phyloP scores from a whole-genome alignment of 805 yeast species.

The Teunomyces aglyptinius region DNA sequence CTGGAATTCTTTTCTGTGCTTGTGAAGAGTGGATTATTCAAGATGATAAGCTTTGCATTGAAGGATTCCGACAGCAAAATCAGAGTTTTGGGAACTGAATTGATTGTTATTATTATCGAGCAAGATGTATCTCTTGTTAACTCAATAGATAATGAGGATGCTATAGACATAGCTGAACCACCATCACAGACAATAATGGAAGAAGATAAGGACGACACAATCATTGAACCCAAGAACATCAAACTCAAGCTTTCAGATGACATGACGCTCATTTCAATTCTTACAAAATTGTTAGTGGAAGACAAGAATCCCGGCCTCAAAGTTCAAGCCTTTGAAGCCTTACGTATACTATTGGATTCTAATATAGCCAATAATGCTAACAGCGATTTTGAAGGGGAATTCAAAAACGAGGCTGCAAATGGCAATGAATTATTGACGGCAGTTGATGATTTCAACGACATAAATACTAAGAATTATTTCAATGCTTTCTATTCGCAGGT shows the following conservation, averaged over 20 bases:
- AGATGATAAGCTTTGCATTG: constrained; percentile 70
- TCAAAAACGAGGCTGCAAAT: not conserved
- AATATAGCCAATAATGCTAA: constrained; percentile 26
- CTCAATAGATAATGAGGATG: not conserved
- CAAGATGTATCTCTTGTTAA: constrained; percentile 68
- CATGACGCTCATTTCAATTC: constrained; percentile 53
- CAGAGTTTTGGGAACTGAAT: constrained; percentile 74
- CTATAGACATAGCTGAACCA: constrained; percentile 9
- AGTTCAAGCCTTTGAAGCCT: constrained; percentile 81
- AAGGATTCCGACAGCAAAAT: constrained; percentile 46
- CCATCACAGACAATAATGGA: constrained; percentile 6
- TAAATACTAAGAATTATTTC: constrained; percentile 47
- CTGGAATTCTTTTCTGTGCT: constrained; percentile 62
- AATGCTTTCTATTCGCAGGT: constrained; percentile 59
- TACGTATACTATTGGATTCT: constrained; percentile 70
- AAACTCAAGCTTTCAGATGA: constrained; percentile 48
- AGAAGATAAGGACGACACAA: constrained; percentile 14
- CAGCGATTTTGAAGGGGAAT: constrained; percentile 7
- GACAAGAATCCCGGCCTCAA: constrained; percentile 71
- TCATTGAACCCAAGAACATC: constrained; percentile 15
- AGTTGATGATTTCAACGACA: constrained; percentile 25
- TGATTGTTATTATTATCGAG: constrained; percentile 76
- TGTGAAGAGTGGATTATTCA: constrained; percentile 66
- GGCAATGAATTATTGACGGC: not conserved
- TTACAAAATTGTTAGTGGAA: constrained; percentile 58